These are phyloP conservation scores for Arthrinium puccinioides DNA, from an alignment of 2,329 filamentous ascomycete species.

Conservation along the genomic window DNA sequence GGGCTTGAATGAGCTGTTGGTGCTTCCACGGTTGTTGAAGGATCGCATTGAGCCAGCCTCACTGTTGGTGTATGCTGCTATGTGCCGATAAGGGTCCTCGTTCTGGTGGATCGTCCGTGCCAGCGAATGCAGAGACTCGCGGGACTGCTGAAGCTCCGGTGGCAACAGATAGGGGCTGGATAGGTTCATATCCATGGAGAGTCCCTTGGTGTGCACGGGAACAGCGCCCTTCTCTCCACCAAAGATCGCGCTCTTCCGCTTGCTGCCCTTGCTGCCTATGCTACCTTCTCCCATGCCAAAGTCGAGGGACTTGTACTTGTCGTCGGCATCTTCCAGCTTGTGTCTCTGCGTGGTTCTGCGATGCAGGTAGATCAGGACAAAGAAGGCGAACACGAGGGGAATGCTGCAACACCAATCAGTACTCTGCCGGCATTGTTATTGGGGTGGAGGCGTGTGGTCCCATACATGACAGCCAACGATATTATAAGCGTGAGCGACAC, in stretches of 20 bases:
- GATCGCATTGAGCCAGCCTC: constrained; percentile 52
- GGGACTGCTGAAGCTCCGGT: constrained; percentile 67
- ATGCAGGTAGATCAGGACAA: constrained; percentile 70
- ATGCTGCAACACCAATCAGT: constrained; percentile 46
- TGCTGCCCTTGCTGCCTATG: constrained; percentile 29
- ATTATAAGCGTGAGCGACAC: constrained; percentile 58
- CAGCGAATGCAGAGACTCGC: constrained; percentile 80
- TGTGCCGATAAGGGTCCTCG: constrained; percentile 77
- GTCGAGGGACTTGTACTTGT: constrained; percentile 86
- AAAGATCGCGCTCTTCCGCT: constrained; percentile 38
- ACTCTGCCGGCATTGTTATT: not conserved
- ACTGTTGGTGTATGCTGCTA: constrained; percentile 48
- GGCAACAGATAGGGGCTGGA: constrained; percentile 91
- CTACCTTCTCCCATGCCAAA: constrained; percentile 67
- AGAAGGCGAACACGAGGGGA: constrained; percentile 59
- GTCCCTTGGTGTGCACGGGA: constrained; percentile 38
- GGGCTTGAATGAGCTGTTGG: not conserved
- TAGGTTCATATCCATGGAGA: constrained; percentile 69
- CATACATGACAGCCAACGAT: too few relatives aligned
- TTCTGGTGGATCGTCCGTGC: constrained; percentile 66
- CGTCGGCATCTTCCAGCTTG: constrained; percentile 69
- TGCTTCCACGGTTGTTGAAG: constrained; percentile 19
- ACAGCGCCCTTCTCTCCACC: constrained; percentile 49
- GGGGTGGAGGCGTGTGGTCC: not conserved
- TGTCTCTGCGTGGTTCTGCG: constrained; percentile 68